Evolutionary conservation across 768 basidiomycete species (phyloP).

Genomic region (Mycena polygramma): DNA sequence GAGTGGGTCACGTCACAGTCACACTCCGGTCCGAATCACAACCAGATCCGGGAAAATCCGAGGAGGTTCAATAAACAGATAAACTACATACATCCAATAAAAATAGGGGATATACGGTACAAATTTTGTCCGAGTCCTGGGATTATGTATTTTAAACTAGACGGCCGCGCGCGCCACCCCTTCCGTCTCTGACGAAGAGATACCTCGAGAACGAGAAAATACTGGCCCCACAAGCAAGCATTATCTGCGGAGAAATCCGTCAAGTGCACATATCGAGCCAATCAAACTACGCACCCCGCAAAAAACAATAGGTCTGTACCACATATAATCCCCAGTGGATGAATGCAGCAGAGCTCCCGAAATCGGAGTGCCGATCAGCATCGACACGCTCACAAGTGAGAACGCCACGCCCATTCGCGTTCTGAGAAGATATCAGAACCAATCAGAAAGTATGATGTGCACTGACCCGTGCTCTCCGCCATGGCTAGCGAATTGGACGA

Average conservation of each 20-base stretch:
- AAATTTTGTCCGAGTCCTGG: not conserved
- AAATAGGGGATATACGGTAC: not conserved
- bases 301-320: conserved; percentile 57
- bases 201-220: conserved; percentile 47
- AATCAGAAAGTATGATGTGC: not conserved
- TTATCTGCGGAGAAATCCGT: conserved; percentile 37
- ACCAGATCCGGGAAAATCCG: not conserved
- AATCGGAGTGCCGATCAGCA: conserved; percentile 64
- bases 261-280: not conserved
- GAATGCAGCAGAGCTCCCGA: conserved; percentile 59
- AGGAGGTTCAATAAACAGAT: not conserved
- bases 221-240: conserved; percentile 45
- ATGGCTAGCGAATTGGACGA: conserved; percentile 52
- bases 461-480: conserved; percentile 53
- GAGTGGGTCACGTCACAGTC: not conserved
- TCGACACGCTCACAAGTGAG: conserved; percentile 59
- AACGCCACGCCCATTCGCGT: conserved; percentile 64
- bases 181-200: conserved; percentile 41
- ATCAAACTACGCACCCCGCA: conserved; percentile 51
- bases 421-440: conserved; percentile 40
- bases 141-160: conserved; percentile 15
- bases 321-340: conserved; percentile 42
- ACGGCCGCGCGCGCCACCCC: conserved; percentile 26
- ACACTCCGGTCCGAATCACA: too few species aligned
- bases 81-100: conserved; percentile 24